Percentiles rank a stretch among this genome's conserved stretches.
phyloP scores from a whole-genome alignment of 2,329 filamentous ascomycete genomes.

The Colletotrichum magnum region DNA sequence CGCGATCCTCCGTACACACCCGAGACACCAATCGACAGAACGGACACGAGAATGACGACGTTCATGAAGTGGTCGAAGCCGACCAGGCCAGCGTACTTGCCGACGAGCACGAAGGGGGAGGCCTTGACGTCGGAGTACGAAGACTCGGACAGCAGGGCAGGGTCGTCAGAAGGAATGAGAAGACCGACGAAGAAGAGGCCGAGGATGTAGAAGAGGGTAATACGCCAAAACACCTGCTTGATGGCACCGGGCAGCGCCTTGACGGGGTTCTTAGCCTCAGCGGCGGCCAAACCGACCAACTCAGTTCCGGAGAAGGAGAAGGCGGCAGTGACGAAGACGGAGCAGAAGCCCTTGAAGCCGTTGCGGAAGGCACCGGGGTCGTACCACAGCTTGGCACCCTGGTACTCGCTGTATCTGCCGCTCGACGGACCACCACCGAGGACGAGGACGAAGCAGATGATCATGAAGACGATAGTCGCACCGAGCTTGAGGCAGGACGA shows the following conservation, averaged over 20 bases:
- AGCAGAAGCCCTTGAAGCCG: constrained; percentile 79
- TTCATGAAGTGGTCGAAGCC: constrained; percentile 69
- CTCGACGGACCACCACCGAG: constrained; percentile 68
- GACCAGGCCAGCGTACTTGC: constrained; percentile 59
- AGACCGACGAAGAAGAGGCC: constrained; percentile 64
- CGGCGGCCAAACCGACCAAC: constrained; percentile 78
- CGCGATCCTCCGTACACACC: constrained; percentile 69
- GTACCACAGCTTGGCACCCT: constrained; percentile 59
- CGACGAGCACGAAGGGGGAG: constrained; percentile 42
- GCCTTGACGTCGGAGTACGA: constrained; percentile 54
- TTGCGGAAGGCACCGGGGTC: constrained; percentile 71
- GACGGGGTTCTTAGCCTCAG: constrained; percentile 76
- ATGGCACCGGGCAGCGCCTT: constrained; percentile 83
- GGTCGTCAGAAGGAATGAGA: constrained; percentile 58
- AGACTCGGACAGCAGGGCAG: constrained; percentile 58
- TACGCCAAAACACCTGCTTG: constrained; percentile 77
- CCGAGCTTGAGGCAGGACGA: constrained; percentile 68
- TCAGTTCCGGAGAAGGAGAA: constrained; percentile 79
- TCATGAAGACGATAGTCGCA: constrained; percentile 73
- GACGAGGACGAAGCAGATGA: constrained; percentile 70
- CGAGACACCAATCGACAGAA: constrained; percentile 69
- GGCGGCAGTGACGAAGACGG: constrained; percentile 78
- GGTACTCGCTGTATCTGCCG: constrained; percentile 57
- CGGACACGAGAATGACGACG: constrained; percentile 66
- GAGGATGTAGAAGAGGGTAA: constrained; percentile 64